phyloP scores from a whole-genome alignment of 2,329 filamentous ascomycete genomes.

The Hypomyces rosellus region DNA sequence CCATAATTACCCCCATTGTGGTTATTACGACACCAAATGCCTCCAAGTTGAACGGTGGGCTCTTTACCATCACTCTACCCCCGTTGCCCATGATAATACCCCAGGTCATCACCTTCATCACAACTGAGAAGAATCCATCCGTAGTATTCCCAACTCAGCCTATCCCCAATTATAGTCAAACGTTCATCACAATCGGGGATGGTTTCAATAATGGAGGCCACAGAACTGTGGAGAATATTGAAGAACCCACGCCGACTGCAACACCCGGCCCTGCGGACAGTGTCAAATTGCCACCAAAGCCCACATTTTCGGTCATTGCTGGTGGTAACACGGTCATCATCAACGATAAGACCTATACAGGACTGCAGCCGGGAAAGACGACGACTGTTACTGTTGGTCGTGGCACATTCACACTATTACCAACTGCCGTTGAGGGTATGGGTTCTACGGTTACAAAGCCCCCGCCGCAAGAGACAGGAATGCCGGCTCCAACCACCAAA shows the following conservation, averaged over 20 bases:
- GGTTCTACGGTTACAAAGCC: conserved; percentile 40
- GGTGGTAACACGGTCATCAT: conserved; percentile 41
- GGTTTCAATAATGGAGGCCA: conserved; percentile 13
- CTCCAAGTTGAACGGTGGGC: not conserved
- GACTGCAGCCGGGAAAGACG: conserved; percentile 31
- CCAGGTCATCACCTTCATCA: conserved; percentile 39
- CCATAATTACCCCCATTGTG: not conserved
- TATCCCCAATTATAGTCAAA: conserved; percentile 33
- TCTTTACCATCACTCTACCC: conserved; percentile 2
- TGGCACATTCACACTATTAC: conserved; percentile 42
- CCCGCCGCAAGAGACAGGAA: conserved; percentile 21
- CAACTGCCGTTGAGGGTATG: conserved; percentile 38
- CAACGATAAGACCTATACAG: conserved; percentile 38
- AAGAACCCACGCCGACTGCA: not conserved
- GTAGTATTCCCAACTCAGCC: conserved; percentile 36
- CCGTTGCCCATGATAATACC: not conserved
- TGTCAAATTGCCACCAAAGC: conserved; percentile 7
- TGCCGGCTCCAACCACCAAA: conserved; percentile 30
- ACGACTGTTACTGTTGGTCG: conserved; percentile 36
- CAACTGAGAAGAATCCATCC: conserved; percentile 50
- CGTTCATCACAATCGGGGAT: conserved; percentile 3
- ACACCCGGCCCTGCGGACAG: not conserved
- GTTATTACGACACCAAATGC: not conserved
- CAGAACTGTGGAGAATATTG: conserved; percentile 8
- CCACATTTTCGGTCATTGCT: conserved; percentile 36